Conservation (phyloP, 2,329 filamentous ascomycete genomes). For the Pyrenophora teres region DNA sequence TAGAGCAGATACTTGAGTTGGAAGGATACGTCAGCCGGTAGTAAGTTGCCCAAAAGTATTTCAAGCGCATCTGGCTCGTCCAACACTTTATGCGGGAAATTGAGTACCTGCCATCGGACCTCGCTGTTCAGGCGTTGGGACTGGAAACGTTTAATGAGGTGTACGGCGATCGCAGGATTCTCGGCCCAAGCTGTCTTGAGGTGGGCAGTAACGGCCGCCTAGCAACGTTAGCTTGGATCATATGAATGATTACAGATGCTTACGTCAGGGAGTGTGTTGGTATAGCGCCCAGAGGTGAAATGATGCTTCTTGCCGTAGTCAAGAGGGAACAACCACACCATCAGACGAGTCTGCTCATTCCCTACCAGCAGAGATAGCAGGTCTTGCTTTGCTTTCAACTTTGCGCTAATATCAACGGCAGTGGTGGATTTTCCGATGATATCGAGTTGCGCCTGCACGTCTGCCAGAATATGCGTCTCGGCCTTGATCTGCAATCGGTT, state of each 20-base stretch:
- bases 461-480: constrained; percentile 78
- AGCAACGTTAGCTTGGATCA: constrained; percentile 17
- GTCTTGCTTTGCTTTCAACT: constrained; percentile 78
- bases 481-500: constrained; percentile 93
- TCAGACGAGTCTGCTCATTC: constrained; percentile 80
- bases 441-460: constrained; percentile 72
- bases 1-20: constrained; percentile 93
- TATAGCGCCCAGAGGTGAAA: constrained; percentile 52
- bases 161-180: constrained; percentile 82
- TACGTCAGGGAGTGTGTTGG: constrained; percentile 49
- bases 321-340: constrained; percentile 88
- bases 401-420: constrained; percentile 56
- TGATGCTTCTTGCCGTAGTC: constrained; percentile 64
- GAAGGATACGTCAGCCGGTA: constrained; percentile 78
- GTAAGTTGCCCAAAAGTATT: constrained; percentile 74
- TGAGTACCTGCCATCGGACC: constrained; percentile 78
- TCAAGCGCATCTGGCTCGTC: constrained; percentile 81
- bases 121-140: constrained; percentile 74
- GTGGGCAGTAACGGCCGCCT: constrained; percentile 65
- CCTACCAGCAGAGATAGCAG: constrained; percentile 80
- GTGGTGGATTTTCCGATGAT: constrained; percentile 65
- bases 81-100: constrained; percentile 81
- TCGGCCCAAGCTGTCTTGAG: constrained; percentile 86
- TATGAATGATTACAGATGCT: constrained; percentile 7
- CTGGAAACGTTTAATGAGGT: constrained; percentile 79